phyloP scores from a whole-genome alignment of 371 early-diverging fungal genomes.

The Amoeboaphelidium protococcarum region DNA sequence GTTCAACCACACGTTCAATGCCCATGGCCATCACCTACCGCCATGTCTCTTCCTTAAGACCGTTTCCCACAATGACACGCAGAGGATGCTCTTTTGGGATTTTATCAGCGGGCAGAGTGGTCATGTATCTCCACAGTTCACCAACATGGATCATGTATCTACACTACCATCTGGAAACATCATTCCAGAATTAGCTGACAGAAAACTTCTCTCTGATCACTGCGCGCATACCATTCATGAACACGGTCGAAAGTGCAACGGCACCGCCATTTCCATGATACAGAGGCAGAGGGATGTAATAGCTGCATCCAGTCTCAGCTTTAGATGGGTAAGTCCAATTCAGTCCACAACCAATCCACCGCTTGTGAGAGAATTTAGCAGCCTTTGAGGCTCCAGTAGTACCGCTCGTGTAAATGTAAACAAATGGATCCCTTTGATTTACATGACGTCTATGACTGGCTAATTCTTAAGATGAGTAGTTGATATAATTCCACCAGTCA shows the following conservation, averaged over 20 bases:
- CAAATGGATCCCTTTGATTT: constrained; percentile 3
- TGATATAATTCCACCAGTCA: no score
- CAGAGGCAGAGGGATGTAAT: constrained; percentile 8
- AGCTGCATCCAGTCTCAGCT: constrained; percentile 3
- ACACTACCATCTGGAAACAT: constrained; percentile 3
- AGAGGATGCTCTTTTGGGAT: constrained; percentile 19
- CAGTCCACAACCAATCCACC: constrained; percentile 7
- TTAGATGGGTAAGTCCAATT: constrained; percentile 7
- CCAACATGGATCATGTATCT: constrained; percentile 21
- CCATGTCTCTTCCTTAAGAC: constrained; percentile 40
- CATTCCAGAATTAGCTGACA: constrained; percentile 7
- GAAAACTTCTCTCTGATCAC: constrained; percentile 10
- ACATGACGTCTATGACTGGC: no score
- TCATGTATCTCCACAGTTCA: constrained; percentile 35
- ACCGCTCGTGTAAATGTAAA: constrained; percentile 8
- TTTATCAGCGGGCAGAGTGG: constrained; percentile 17
- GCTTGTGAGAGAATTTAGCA: constrained; percentile 9
- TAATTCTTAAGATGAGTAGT: no score
- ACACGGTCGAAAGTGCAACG: constrained; percentile 7
- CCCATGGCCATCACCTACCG: constrained; percentile 19
- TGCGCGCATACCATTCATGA: constrained; percentile 5
- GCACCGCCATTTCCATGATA: constrained; percentile 10
- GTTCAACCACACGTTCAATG: constrained; percentile 22
- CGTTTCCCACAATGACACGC: constrained; percentile 34
- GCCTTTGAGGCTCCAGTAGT: constrained; percentile 10